Evolutionary conservation across 345 rosid genomes (phyloP), one percentile per base, ranked within the genome.

Genomic region (Turnera subulata): DNA sequence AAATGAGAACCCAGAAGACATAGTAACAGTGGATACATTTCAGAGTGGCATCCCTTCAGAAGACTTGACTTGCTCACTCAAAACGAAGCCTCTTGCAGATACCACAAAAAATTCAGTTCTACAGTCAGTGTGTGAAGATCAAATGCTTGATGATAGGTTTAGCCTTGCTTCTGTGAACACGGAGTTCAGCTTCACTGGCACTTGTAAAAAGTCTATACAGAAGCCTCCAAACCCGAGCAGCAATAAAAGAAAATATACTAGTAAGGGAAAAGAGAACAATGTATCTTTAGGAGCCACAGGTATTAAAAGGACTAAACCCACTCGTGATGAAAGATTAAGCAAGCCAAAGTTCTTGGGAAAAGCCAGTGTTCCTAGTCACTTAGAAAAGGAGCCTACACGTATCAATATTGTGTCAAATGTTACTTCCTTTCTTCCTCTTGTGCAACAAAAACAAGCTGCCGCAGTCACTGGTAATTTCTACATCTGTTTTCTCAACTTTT

Each of bases 401-500:
- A 86, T 76, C 72, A 90, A 90, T 61, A 82, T 94, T 25, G 96
- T 88, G 37, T 84, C 89, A 46, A 81, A 88, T 65, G 48, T 88
- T 35, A 62, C 81, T 77, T 90, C 99, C 6, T 88, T 94, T 56
- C 43, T 94, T 59, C 92, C 97, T 13, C 77, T 90, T 56, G 86
- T 88, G 75, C 95, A 84, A 67, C 91, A 81, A 73, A 90, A 85
- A 70, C 84, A 71, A 74, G 83, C 76, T 55, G 75, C 83, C 62
- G 81, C 77, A 47, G 64, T 81, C 55, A 73, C 90, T 66, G 99
- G 96, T 84, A 72, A 53, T 22, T 39, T 48, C 35, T 21, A 50
- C 51, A 23, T 24, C 42, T 18, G 56, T 52, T 32, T 20, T 13
- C 38, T 44, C 48, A 23, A 23, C 29, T 9, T 50, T 26, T 11